Base-by-base conservation (phyloP, 306 rosid species). In the Cicer yamashitae region DNA sequence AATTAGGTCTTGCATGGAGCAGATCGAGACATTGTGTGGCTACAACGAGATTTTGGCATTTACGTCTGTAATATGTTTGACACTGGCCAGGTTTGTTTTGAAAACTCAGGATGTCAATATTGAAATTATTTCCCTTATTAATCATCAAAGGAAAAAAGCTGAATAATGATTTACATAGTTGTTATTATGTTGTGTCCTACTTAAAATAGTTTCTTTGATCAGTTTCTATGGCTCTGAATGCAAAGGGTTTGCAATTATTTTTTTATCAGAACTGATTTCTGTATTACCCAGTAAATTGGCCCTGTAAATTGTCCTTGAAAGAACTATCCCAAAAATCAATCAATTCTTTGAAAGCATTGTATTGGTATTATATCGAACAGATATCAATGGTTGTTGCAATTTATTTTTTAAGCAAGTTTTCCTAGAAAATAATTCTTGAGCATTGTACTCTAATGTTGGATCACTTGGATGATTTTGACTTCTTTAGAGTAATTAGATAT, bases 1-100 rank as follows among this genome's bases (percentile, higher is more conserved):
- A 74, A 85, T 77, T 76, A 94, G 98, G 97, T 94, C 82, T 56
- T 94, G 96, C 98, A 94, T 85, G 98, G 98, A 86, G 97, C 98
- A 45, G 89, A 94, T 86, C 87, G 93, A 41, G 98, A 94, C 82
- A 81, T 94, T 68, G 75, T 90, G 67, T 94, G 98, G 98, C 90
- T 94, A 58, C 97, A 94, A 84, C 91, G 96, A 56, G 98, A 94
- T 79, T 94, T 94, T 82, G 98, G 98, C 86, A 94, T 94, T 73
- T 94, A 91, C 22, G 53, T 94, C 57, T 94, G 98, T 86, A 94
- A 94, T 86, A 73, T 94, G 85, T 94, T 94, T 63, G 98, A 94
- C 83, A 94, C 98, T 25, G 98, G 98, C 86, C 98, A 91, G 98
- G 98, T 94, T 76, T 85, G 85, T 62, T 39, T 67, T 14, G 7